Evolutionary conservation across 2,329 filamentous ascomycete genomes (phyloP), one percentile per base, ranked within the genome.

Genomic region (Huntiella moniliformis): DNA sequence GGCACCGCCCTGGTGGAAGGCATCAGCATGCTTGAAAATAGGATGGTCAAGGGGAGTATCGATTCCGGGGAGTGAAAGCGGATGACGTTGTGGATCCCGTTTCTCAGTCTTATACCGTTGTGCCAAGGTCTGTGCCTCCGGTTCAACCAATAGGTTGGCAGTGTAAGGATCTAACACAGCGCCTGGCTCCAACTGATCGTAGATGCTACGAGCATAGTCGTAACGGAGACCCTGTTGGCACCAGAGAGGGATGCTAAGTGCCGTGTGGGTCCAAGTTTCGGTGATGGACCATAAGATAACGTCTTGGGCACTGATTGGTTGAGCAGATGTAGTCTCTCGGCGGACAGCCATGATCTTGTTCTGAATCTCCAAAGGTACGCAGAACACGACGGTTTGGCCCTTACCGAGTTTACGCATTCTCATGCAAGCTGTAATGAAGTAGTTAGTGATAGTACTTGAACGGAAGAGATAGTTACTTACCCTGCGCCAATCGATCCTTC

Each of bases 401-500:
- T 72, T 60, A 0, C 77, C 80, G 0, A 87, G 64, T 49, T 77
- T 73, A 8, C 79, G 59, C 70, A 85, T 75, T n/a, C 80, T 59
- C 75, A 81, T 82, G 49, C 77, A 80, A 0, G 77, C 77, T 73
- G 34, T 10, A 34, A 28, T 28, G 2, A 2, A 32, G 22, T 5
- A 28, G 22, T 28, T 28, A 28, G 22, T 28, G 10, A 35, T 6
- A 16, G 33, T 10, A 40, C 7, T 6, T 28, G 22, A 10, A 3
- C 7, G 22, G 22, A 28, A 28, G 10, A 28, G 22, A 28, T 7
- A 28, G 6, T 28, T 7, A 28, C 22, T 55, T 60, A 74, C 74
- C 77, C 67, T 86, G 80, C 0, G 77, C 72, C 0, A 84, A 56
- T 10, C 68, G 62, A 50, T 87, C 82, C 50, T 86, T 87, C 0